A percentile compares a stretch with the other conserved stretches of the same genome.
Conservation (phyloP, 106 monocot genomes). For the Triglochin maritima region DNA sequence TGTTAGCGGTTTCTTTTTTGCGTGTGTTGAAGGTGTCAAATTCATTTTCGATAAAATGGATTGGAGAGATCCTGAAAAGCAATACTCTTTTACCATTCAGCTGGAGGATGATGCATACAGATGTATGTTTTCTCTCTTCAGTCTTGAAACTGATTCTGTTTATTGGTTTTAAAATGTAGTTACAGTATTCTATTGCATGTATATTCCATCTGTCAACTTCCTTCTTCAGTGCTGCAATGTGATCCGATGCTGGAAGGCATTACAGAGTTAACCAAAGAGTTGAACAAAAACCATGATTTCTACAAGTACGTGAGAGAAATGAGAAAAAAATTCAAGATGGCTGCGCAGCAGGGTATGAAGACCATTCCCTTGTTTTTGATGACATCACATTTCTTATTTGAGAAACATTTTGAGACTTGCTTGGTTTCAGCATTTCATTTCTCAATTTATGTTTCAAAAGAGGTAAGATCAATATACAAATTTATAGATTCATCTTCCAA, state of each 20-base stretch:
- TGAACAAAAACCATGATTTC: not conserved
- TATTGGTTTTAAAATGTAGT: too few relatives aligned
- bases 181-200: too few relatives aligned
- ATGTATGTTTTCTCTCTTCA: constrained; percentile 30
- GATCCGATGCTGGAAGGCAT: not conserved
- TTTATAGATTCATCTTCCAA: too few relatives aligned
- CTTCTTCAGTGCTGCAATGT: constrained; percentile 5
- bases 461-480: too few relatives aligned
- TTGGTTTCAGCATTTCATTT: too few relatives aligned
- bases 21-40: constrained; percentile 37
- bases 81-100: constrained; percentile 50
- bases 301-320: constrained; percentile 3
- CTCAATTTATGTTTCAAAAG: too few relatives aligned
- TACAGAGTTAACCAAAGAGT: constrained; percentile 1
- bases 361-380: too few relatives aligned
- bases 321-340: not conserved
- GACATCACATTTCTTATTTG: too few relatives aligned
- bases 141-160: not conserved
- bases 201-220: not conserved
- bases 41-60: constrained; percentile 53
- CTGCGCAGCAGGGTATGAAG: not conserved
- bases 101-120: constrained; percentile 41
- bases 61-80: constrained; percentile 27
- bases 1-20: not conserved
- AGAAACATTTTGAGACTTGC: too few relatives aligned